Evolutionary conservation across 352 stramenopile species (phyloP).

Genomic region (Pythium myriotylum): DNA sequence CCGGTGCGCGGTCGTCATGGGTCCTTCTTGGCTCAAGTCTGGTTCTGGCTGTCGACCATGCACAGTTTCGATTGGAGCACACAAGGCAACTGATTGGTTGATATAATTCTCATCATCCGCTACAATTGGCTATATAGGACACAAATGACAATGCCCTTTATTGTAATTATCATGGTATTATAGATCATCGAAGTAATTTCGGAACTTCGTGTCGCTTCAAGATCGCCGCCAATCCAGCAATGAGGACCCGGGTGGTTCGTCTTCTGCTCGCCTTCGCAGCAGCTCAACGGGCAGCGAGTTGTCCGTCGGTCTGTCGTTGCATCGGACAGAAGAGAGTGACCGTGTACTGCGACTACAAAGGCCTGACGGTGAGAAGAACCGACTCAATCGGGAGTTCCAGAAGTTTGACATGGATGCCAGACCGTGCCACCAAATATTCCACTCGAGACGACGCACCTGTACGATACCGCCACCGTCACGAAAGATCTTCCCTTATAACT

Average conservation of each 20-base stretch:
- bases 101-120: too few species aligned
- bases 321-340: slow-evolving; percentile 63
- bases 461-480: too few species aligned
- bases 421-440: slow-evolving; percentile 48
- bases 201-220: slow-evolving; percentile 11
- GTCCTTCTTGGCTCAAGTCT: slow-evolving; percentile 7
- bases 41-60: too few species aligned
- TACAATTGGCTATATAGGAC: too few species aligned
- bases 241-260: not conserved
- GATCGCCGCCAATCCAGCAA: not conserved
- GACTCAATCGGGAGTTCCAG: not conserved
- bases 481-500: too few species aligned
- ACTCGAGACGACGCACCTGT: slow-evolving; percentile 73
- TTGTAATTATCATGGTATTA: too few species aligned
- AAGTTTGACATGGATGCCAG: slow-evolving; percentile 4
- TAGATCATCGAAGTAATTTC: not conserved
- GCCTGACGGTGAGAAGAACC: slow-evolving; percentile 41
- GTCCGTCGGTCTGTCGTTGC: slow-evolving; percentile 61
- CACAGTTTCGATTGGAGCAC: not conserved
- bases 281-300: slow-evolving; percentile 16
- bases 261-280: not conserved
- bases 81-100: too few species aligned
- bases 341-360: slow-evolving; percentile 80
- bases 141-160: too few species aligned
- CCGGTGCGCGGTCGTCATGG: slow-evolving; percentile 86